Evolutionary conservation across 768 basidiomycete genomes (phyloP).

Genomic region (Leucosporidium creatinivorum): DNA sequence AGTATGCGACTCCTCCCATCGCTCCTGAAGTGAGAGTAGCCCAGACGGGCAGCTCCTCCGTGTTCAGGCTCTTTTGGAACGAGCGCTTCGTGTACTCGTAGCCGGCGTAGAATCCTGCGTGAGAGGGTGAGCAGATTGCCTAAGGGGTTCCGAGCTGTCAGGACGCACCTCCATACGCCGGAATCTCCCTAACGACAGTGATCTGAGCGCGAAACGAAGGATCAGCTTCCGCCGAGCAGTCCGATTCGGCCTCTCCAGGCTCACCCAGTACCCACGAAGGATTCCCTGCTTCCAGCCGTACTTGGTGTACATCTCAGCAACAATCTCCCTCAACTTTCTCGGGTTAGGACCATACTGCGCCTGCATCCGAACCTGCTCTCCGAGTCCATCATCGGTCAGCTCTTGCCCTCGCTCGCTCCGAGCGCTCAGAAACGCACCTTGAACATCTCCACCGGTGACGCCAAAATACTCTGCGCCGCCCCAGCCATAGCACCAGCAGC

Average conservation of each 20-base stretch:
- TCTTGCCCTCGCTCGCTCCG: background rate
- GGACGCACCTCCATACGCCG: slow-evolving; percentile 61
- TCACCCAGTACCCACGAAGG: slow-evolving; percentile 95
- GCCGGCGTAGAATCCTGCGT: slow-evolving; percentile 46
- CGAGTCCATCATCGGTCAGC: no score
- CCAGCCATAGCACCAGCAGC: slow-evolving; percentile 88
- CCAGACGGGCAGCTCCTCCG: slow-evolving; percentile 67
- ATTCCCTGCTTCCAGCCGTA: slow-evolving; percentile 82
- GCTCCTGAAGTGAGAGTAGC: slow-evolving; percentile 66
- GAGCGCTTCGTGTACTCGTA: slow-evolving; percentile 84
- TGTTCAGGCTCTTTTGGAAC: slow-evolving; percentile 48
- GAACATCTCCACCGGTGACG: slow-evolving; percentile 95
- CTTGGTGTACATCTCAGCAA: slow-evolving; percentile 72
- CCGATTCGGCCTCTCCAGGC: background rate
- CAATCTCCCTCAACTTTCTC: slow-evolving; percentile 65
- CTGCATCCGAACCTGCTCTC: slow-evolving; percentile 13
- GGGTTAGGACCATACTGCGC: slow-evolving; percentile 65
- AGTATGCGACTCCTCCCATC: slow-evolving; percentile 64
- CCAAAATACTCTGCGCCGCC: slow-evolving; percentile 71
- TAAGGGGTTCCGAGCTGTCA: no score
- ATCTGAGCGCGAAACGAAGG: slow-evolving; percentile 49
- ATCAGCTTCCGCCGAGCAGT: background rate
- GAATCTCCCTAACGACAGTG: slow-evolving; percentile 86
- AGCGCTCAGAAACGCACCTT: slow-evolving; percentile 53
- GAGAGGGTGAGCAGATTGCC: slow-evolving; percentile 3